Base-by-base conservation (phyloP, 2,329 filamentous ascomycete species). In the Rosellinia necatrix region DNA sequence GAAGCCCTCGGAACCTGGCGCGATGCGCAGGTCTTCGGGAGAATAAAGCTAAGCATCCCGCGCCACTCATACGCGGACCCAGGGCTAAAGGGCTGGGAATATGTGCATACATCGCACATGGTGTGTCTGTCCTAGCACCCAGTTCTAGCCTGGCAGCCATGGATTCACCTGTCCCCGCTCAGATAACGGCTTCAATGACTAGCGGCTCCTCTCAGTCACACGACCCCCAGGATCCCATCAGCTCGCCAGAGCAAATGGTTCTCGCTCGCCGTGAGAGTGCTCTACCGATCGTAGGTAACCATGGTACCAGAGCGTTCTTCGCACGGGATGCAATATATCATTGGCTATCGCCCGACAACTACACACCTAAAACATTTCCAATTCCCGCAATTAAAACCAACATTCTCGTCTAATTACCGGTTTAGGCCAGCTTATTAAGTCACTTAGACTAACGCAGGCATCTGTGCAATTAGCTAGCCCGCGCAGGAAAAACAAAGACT, bases 171-270 rank as follows among this genome's bases (percentile, higher is more conserved):
- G 9, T 7, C 49, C 38, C 49, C 38, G 30, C 42, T 17, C 29
- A 27, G 56, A 58, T 55, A 55, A 58, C 46, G 50, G 46, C 44
- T 53, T 13, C 25, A 13, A 27, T 40, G 10, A 17, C 13, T 43
- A 46, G 32, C 21, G 12, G 13, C 17, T 27, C 30, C 9, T 25
- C 13, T 12, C 15, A 49, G 29, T 30, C 44, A 37, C 44, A 12
- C 12, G 38, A 38, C 17, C n/a, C 40, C 46, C 24, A 38, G 30
- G 27, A 30, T 25, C 12, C n/a, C 21, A 19, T 34, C 27, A 34
- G 13, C 30, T 40, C 30, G 19, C 40, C 17, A 40, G 35, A 17
- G 34, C 25, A 15, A 7, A 27, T 24, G 21, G 15, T 49, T n/a
- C n/a, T n/a, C n/a, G 30, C 9, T 57, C 38, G 30, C 38, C 40